Base-by-base conservation (phyloP, 495 filamentous ascomycete species). In the Penicillium waksmanii region DNA sequence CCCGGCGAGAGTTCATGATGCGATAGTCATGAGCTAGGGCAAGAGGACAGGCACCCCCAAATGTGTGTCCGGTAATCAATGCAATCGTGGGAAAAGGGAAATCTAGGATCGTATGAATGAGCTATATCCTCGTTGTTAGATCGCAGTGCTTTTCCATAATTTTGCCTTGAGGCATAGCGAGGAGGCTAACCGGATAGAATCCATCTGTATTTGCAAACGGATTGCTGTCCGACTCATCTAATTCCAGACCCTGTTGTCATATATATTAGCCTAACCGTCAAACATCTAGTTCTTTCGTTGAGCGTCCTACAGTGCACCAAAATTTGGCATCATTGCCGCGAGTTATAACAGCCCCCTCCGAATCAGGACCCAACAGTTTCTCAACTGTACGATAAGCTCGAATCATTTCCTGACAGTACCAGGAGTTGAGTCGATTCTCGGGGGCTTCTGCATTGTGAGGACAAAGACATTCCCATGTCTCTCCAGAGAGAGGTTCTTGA, bases 71-170 rank as follows among this genome's bases (percentile, higher is more conserved):
- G 0, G 80, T 83, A 4, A 83, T 44, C 1, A 80, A 63, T 11
- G 80, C 80, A 55, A 83, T 78, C 3, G 80, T 83, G 15, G 80
- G 80, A 60, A 74, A 83, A 0, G 80, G 78, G 56, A 78, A 82
- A 62, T 82, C 79, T 40, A 82, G 75, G 34, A 83, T 69, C n/a
- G 79, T 81, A 40, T 78, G 76, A 27, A 83, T 65, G 21, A 82
- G 69, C 71, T 69, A 8, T 18, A 5, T 17, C 19, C 15, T 8
- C 3, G 8, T 13, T 10, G 13, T 65, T 17, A 63, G 57, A 19
- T 36, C 21, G 11, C n/a, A 33, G 10, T 56, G 34, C 10, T 3
- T 25, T 38, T 2, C 13, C 17, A 23, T 5, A 36, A 5, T 42
- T 38, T 11, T 44, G 3, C 8, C 27, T 31, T 9, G 8, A 31